Conservation (phyloP, 768 basidiomycete species). For the Hydnum rufescens region DNA sequence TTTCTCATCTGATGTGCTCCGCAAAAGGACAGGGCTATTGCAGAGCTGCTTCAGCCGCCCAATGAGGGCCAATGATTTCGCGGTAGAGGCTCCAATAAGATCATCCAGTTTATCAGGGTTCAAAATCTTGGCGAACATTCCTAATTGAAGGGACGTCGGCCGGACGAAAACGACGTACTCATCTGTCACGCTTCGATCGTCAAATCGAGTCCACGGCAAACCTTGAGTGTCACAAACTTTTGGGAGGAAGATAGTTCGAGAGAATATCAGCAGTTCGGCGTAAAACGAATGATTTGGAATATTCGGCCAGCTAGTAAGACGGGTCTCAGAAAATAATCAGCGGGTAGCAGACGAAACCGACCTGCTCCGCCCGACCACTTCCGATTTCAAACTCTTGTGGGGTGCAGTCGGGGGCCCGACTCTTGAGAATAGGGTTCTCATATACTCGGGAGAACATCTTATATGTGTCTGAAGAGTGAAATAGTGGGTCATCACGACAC, state of each 20-base stretch:
- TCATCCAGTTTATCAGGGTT: slow-evolving; percentile 47
- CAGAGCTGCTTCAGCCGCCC: slow-evolving; percentile 72
- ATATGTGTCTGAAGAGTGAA: slow-evolving; percentile 39
- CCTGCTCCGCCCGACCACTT: slow-evolving; percentile 56
- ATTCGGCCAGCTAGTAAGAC: slow-evolving; percentile 34
- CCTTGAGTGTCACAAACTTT: slow-evolving; percentile 33
- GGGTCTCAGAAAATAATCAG: background rate
- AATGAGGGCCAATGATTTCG: slow-evolving; percentile 63
- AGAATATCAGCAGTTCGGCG: slow-evolving; percentile 72
- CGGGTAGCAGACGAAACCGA: slow-evolving; percentile 15
- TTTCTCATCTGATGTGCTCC: slow-evolving; percentile 46
- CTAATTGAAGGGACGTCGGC: slow-evolving; percentile 65
- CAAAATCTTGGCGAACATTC: slow-evolving; percentile 60
- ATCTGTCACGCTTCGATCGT: slow-evolving; percentile 26
- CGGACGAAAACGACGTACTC: slow-evolving; percentile 98
- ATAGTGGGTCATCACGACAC: slow-evolving; percentile 2
- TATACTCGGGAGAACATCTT: slow-evolving; percentile 59
- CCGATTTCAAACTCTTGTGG: slow-evolving; percentile 58
- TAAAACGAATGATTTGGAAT: slow-evolving; percentile 78
- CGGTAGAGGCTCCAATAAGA: slow-evolving; percentile 48
- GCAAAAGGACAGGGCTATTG: slow-evolving; percentile 71
- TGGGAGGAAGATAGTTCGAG: slow-evolving; percentile 73
- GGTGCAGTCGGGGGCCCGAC: slow-evolving; percentile 58
- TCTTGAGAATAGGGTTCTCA: slow-evolving; percentile 71
- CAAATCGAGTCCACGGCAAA: background rate